Conservation (phyloP, 306 rosid genomes). For the Vigna radiata region DNA sequence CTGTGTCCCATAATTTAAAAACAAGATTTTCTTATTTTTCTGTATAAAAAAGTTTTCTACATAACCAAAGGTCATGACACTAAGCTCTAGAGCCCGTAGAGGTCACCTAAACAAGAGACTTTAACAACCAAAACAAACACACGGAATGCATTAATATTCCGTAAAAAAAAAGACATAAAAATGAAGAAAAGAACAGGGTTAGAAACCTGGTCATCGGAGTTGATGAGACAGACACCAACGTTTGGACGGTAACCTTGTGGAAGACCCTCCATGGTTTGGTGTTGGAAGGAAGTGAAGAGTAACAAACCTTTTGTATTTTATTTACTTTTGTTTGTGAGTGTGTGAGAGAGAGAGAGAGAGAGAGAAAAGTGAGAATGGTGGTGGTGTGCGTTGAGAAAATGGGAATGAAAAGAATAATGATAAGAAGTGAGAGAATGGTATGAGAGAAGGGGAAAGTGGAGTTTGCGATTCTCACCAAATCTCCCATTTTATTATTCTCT, state of each 20-base stretch:
- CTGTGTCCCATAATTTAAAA: not conserved
- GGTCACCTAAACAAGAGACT: not conserved
- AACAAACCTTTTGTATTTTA: not conserved
- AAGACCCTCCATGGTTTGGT: slow-evolving; percentile 73
- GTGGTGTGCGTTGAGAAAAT: slow-evolving; percentile 41
- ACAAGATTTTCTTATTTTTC: not conserved
- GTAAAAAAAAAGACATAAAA: no score
- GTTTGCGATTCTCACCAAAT: slow-evolving; percentile 43
- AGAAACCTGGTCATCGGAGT: slow-evolving; percentile 75
- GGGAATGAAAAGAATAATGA: slow-evolving; percentile 17
- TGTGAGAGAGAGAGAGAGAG: not conserved
- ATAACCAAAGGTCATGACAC: not conserved
- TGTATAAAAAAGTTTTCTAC: not conserved
- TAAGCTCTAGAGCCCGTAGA: not conserved
- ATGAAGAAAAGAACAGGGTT: no score
- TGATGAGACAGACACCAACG: slow-evolving; percentile 97
- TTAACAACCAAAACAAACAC: not conserved
- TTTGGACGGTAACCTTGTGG: slow-evolving; percentile 97
- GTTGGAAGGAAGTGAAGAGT: slow-evolving; percentile 3
- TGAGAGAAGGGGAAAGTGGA: slow-evolving; percentile 40
- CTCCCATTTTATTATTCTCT: not conserved
- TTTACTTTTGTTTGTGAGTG: not conserved
- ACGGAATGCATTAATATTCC: slow-evolving; percentile 1
- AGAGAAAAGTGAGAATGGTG: slow-evolving; percentile 21
- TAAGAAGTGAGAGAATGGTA: slow-evolving; percentile 56